Evolutionary conservation across 2,329 filamentous ascomycete genomes (phyloP).

Genomic region (Fusarium oxysporum): DNA sequence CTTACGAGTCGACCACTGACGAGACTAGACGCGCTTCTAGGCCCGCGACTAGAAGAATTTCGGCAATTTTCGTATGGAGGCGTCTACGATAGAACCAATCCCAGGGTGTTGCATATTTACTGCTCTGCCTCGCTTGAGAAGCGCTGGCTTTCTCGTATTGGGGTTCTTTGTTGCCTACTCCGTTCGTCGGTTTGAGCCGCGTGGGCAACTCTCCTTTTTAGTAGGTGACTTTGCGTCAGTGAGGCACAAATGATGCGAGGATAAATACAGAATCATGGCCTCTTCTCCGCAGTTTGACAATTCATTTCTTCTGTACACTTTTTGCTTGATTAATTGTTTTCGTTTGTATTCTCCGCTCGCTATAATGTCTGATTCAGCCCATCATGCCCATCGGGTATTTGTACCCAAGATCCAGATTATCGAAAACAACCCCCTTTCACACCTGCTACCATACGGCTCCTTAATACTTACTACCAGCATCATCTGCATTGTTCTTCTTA

Average conservation of each 20-base stretch:
- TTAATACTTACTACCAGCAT: constrained; percentile 7
- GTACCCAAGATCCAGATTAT: constrained; percentile 1
- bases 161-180: background rate
- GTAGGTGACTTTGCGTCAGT: background rate
- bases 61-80: background rate
- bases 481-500: constrained; percentile 3
- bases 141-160: background rate
- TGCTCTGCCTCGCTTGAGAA: background rate
- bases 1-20: constrained; percentile 12
- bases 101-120: background rate
- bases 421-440: constrained; percentile 11
- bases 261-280: constrained; percentile 5
- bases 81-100: constrained; percentile 11
- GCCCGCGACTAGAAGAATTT: background rate
- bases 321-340: constrained; percentile 2
- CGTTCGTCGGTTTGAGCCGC: background rate
- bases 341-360: background rate
- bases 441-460: constrained; percentile 7
- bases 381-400: background rate
- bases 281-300: background rate
- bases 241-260: background rate
- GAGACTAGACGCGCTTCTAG: background rate
- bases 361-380: background rate
- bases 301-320: background rate
- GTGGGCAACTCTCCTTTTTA: background rate